Evolutionary conservation across 257 asterid genomes (phyloP).

Genomic region (Plantago ovata): DNA sequence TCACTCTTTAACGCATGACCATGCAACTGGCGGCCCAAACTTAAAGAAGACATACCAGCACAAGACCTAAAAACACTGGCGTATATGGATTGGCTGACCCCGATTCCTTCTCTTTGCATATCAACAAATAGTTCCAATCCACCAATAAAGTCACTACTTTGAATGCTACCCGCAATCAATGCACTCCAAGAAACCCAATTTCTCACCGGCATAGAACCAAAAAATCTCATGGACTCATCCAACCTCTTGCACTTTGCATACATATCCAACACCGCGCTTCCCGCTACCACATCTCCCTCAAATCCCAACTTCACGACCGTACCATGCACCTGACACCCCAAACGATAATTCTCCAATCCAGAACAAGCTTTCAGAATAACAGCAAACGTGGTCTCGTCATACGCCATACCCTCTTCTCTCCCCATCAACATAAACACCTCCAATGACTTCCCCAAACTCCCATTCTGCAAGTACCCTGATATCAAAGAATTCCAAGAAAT

Average conservation of each 20-base stretch:
- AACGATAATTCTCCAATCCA: slow-evolving; percentile 33
- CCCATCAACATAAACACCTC: slow-evolving; percentile 52
- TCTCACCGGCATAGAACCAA: slow-evolving; percentile 54
- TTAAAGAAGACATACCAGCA: slow-evolving; percentile 51
- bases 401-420: slow-evolving; percentile 49
- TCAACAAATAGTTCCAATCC: slow-evolving; percentile 62
- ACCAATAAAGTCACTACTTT: slow-evolving; percentile 41
- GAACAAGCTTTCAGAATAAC: slow-evolving; percentile 65
- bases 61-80: slow-evolving; percentile 78
- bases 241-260: slow-evolving; percentile 81
- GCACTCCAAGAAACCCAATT: slow-evolving; percentile 94
- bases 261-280: slow-evolving; percentile 79
- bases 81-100: slow-evolving; percentile 74
- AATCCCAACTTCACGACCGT: slow-evolving; percentile 53
- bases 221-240: slow-evolving; percentile 44
- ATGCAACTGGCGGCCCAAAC: slow-evolving; percentile 71
- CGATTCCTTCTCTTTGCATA: slow-evolving; percentile 68
- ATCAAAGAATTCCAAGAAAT: slow-evolving; percentile 86
- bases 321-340: slow-evolving; percentile 67
- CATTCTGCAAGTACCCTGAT: slow-evolving; percentile 70
- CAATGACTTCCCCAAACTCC: slow-evolving; percentile 36
- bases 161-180: slow-evolving; percentile 64
- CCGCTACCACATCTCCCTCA: slow-evolving; percentile 60
- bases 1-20: slow-evolving; percentile 65
- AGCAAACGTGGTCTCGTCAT: slow-evolving; percentile 67